A percentile compares a stretch with the other conserved stretches of the same genome.
Conservation (phyloP, 73 alveolate genomes). For the Tetrahymena malaccensis region DNA sequence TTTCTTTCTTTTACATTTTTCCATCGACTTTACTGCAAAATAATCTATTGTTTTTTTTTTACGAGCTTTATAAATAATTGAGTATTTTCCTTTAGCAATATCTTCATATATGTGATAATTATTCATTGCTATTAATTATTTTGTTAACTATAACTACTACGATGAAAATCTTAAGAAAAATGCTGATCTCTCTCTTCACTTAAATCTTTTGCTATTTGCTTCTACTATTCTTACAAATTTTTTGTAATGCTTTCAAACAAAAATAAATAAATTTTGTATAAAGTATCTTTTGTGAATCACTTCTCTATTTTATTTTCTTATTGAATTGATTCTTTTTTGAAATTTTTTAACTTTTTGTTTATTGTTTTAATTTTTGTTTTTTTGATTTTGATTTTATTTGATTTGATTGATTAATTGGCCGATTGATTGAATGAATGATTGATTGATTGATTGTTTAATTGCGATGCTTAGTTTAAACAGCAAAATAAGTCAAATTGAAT, state of each 20-base stretch:
- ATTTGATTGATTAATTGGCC: not conserved
- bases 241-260: not conserved
- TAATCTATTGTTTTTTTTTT: constrained; percentile 88
- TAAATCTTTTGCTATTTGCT: not conserved
- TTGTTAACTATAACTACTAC: not conserved
- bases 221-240: not conserved
- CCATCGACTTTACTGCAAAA: constrained; percentile 88
- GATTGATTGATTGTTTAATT: not conserved
- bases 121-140: constrained; percentile 47
- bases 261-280: not conserved
- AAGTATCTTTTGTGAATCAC: not conserved
- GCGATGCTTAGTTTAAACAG: not conserved
- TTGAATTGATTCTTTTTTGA: not conserved
- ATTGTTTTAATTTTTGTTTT: not conserved
- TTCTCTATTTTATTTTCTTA: not conserved
- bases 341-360: not conserved
- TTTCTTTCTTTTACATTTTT: constrained; percentile 76
- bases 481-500: not conserved
- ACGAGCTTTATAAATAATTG: constrained; percentile 89
- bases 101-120: constrained; percentile 86
- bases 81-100: constrained; percentile 77
- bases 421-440: not conserved
- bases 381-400: not conserved
- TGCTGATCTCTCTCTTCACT: not conserved
- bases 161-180: not conserved